Evolutionary conservation across 306 rosid species (phyloP).

Genomic region (Dalbergia oliveri): DNA sequence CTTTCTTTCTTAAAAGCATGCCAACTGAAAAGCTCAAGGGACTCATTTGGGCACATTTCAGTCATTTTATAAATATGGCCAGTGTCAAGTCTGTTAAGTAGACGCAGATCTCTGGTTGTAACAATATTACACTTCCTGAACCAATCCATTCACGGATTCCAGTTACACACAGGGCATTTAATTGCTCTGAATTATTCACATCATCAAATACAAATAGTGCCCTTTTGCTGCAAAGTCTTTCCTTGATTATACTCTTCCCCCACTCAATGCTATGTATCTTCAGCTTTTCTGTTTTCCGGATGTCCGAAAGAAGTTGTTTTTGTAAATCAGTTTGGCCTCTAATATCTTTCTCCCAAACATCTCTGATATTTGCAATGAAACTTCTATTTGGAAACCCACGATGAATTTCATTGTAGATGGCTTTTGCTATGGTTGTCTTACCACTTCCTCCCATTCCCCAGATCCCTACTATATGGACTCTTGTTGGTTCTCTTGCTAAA

Average conservation of each 20-base stretch:
- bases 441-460: conserved; percentile 48
- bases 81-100: conserved; percentile 1
- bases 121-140: conserved; percentile 39
- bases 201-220: conserved; percentile 40
- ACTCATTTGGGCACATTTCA: conserved; percentile 35
- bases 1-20: conserved; percentile 38
- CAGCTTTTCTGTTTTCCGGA: neutral
- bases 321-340: conserved; percentile 17
- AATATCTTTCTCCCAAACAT: conserved; percentile 3
- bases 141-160: conserved; percentile 16
- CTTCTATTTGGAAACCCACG: neutral
- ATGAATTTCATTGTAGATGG: conserved; percentile 31
- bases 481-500: neutral
- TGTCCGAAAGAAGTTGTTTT: conserved; percentile 28
- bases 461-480: neutral
- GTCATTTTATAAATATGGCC: neutral
- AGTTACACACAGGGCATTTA: neutral
- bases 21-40: conserved; percentile 44
- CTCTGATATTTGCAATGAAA: conserved; percentile 41
- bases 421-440: conserved; percentile 38
- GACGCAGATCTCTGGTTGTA: conserved; percentile 37
- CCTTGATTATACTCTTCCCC: conserved; percentile 22
- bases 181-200: neutral
- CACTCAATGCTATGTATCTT: neutral
- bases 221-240: neutral